Evolutionary conservation across 495 filamentous ascomycete species (phyloP), one percentile per base, ranked within the genome.

Genomic region (Aspergillus saccharolyticus): DNA sequence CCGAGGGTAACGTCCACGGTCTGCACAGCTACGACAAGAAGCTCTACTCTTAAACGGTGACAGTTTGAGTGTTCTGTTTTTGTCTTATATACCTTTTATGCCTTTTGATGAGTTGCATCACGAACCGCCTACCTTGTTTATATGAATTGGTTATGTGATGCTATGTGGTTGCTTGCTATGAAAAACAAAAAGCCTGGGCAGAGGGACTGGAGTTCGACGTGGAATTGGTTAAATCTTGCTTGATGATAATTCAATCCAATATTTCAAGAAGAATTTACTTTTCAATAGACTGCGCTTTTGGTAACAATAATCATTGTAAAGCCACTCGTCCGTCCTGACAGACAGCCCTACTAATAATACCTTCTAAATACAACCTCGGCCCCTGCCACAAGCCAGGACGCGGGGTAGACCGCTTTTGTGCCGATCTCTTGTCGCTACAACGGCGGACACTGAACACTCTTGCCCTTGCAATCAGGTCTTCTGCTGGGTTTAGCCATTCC

Each of bases 21-120:
- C 87, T 99, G 81, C 90, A 97, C 76, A 94, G 88, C 72, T 97
- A 94, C 72, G 96, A 96, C 78, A 99, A 97, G 87, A 99, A 97
- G 80, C 86, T 99, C 59, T 98, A 96, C 74, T 89, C 91, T 58
- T 96, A 87, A 65, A 63, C 61, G 62, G 60, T 52, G 60, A 59
- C 25, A 59, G 17, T 50, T 54, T 53, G 21, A 45, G 48, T 28
- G 30, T 48, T 42, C 18, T 46, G 30, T 33, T 45, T 43, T 25
- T 55, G 49, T 60, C 46, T 43, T 52, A 18, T 57, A 49, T 21
- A 52, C 48, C 55, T 44, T 54, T 24, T 17, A 18, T 53, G 56
- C 48, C 22, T 60, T 56, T 61, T 48, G 19, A 21, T 65, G 64
- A 28, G 49, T 50, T 43, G 45, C 25, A 54, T 60, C 53, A 57